phyloP scores from a whole-genome alignment of 2,329 filamentous ascomycete species.

The Tolypocladium endophyticum region DNA sequence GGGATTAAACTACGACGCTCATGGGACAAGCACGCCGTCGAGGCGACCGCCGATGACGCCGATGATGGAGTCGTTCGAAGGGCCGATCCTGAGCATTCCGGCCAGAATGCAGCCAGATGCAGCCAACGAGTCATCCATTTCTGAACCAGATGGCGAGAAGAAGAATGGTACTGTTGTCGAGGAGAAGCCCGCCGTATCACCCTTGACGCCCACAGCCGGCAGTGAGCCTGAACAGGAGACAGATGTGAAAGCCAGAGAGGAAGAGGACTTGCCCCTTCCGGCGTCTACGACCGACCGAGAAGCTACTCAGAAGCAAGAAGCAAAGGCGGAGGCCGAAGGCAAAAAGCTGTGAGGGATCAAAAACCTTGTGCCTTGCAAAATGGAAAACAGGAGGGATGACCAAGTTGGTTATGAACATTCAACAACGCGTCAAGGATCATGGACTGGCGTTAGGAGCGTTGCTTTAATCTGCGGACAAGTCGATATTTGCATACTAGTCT shows the following conservation, averaged over 20 bases:
- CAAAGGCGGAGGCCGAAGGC: no score
- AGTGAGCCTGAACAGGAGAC: background rate
- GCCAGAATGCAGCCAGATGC: background rate
- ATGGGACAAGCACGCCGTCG: slow-evolving; percentile 5
- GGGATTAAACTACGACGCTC: slow-evolving; percentile 9
- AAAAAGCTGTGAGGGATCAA: background rate
- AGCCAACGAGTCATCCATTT: background rate
- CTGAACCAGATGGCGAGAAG: background rate
- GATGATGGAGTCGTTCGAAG: slow-evolving; percentile 14
- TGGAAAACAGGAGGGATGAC: background rate
- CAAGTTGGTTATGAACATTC: background rate
- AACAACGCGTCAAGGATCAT: background rate
- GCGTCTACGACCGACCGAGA: background rate
- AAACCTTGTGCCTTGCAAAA: background rate
- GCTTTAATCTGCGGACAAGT: background rate
- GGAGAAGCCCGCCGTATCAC: background rate
- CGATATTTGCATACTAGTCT: background rate
- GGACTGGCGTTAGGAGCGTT: background rate
- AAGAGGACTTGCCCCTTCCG: background rate
- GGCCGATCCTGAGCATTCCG: background rate
- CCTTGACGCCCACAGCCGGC: background rate
- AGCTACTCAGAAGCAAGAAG: background rate
- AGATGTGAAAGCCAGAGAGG: background rate
- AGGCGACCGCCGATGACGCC: slow-evolving; percentile 19
- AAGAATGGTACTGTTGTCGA: background rate